Evolutionary conservation across 495 filamentous ascomycete species (phyloP).

Genomic region (Pyrenula aspistea): DNA sequence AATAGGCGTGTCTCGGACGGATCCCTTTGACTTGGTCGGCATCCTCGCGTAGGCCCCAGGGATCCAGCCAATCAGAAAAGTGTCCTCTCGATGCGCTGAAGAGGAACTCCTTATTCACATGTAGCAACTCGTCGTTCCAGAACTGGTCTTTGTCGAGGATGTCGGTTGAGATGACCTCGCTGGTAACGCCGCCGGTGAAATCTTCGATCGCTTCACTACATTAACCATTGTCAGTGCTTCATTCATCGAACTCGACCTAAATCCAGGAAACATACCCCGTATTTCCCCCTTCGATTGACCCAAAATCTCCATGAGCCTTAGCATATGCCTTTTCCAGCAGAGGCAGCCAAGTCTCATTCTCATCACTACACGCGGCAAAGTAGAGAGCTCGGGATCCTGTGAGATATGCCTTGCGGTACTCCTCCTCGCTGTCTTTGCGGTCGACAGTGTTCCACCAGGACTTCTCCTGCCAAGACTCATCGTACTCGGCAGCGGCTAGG

Average conservation of each 20-base stretch:
- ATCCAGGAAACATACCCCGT: constrained; percentile 42
- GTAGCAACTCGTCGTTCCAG: constrained; percentile 76
- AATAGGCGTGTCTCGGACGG: constrained; percentile 74
- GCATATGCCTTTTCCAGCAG: constrained; percentile 93
- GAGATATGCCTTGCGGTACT: constrained; percentile 65
- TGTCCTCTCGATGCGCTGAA: constrained; percentile 71
- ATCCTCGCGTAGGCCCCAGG: constrained; percentile 1
- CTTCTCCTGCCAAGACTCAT: constrained; percentile 56
- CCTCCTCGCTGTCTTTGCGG: constrained; percentile 60
- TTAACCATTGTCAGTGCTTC: no score
- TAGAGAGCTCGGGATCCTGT: constrained; percentile 67
- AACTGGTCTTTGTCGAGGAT: constrained; percentile 81
- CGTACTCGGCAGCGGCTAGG: constrained; percentile 70
- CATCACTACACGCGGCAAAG: constrained; percentile 74
- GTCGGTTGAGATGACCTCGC: constrained; percentile 65
- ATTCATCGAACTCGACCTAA: not conserved
- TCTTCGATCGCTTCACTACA: constrained; percentile 79
- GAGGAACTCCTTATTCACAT: constrained; percentile 77
- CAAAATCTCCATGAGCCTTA: constrained; percentile 85
- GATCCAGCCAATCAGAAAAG: constrained; percentile 43
- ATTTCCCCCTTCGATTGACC: constrained; percentile 73
- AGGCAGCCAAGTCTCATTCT: constrained; percentile 90
- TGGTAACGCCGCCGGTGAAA: constrained; percentile 82
- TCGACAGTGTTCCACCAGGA: constrained; percentile 60
- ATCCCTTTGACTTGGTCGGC: constrained; percentile 49